Base-by-base conservation (phyloP, 2,329 filamentous ascomycete genomes). In the Penicillium frequentans region DNA sequence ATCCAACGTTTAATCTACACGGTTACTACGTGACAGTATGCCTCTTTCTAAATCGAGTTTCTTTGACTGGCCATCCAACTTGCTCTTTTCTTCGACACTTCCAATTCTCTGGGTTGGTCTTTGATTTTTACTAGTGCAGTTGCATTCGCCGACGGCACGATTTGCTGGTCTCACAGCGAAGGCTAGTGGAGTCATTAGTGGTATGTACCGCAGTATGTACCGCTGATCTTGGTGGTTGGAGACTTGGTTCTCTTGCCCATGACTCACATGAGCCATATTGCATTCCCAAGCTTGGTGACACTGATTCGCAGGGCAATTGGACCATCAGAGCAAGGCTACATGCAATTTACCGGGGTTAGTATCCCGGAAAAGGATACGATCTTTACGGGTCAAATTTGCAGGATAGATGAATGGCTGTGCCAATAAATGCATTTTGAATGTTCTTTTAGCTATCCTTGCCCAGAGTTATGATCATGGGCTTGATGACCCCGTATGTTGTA, bases 171-270 rank as follows among this genome's bases (percentile, higher is more conserved):
- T 14, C 67, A 73, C 51, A 79, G 77, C 2, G 66, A 70, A 14
- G 77, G 76, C 3, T 70, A 82, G 63, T 80, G 76, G 79, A 75
- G 73, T 61, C 81, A 83, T 67, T 83, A 79, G 79, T 73, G 76
- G 0, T 82, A 81, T 26, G 24, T 26, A 26, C 24, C 24, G 24
- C 5, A 7, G 24, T 26, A 26, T 26, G 24, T 26, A 26, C 74
- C 76, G 4, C 56, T 80, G 37, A 62, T 80, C 26, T 59, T 67
- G 29, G 61, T 68, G 5, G 64, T 79, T 53, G 75, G 74, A 16
- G 67, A 45, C 16, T 29, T 70, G 51, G 51, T 65, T 27, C 44
- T 68, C 13, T 29, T 3, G 16, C 9, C 16, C 26, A 6, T 11
- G 45, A 31, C 16, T 13, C 21, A 6, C 16, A 19, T 33, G 16